These are phyloP conservation scores for Barnettozyma populi DNA, from an alignment of 805 yeast species.

Conservation along the genomic window DNA sequence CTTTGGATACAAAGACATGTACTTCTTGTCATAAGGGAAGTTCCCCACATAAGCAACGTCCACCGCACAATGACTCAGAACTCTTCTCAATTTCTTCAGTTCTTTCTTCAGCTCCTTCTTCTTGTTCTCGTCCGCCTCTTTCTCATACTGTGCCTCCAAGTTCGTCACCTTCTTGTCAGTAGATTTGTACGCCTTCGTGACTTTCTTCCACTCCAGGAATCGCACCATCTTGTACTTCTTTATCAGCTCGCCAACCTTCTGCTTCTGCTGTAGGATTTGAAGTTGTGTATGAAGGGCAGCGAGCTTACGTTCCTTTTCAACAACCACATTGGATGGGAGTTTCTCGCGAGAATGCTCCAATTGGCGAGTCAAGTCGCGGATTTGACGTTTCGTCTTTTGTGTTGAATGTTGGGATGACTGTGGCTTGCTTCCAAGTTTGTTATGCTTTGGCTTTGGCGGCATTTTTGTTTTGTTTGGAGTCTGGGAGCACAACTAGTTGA, in stretches of 20 bases:
- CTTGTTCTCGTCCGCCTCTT: constrained; percentile 32
- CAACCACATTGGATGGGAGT: constrained; percentile 57
- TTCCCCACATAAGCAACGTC: constrained; percentile 72
- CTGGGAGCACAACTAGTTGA: no score
- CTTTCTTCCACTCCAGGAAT: constrained; percentile 87
- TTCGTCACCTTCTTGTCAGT: constrained; percentile 29
- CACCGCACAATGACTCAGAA: constrained; percentile 49
- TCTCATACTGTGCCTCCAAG: constrained; percentile 23
- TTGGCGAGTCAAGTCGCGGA: constrained; percentile 78
- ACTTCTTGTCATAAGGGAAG: constrained; percentile 77
- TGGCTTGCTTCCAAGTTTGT: neutral
- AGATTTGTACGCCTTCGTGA: constrained; percentile 60
- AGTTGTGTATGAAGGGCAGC: constrained; percentile 59
- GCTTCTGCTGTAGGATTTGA: constrained; percentile 38
- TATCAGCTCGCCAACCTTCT: constrained; percentile 46
- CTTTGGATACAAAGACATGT: constrained; percentile 71
- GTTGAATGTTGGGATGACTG: constrained; percentile 22
- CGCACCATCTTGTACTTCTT: constrained; percentile 88
- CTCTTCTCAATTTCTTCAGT: constrained; percentile 44
- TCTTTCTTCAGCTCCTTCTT: constrained; percentile 23
- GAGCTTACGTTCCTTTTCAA: constrained; percentile 72
- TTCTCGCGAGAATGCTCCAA: constrained; percentile 47
- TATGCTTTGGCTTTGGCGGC: neutral
- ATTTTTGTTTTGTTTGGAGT: neutral
- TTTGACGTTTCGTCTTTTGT: constrained; percentile 66